Base-by-base conservation (phyloP, 2,329 filamentous ascomycete species). In the Phoma sp. region DNA sequence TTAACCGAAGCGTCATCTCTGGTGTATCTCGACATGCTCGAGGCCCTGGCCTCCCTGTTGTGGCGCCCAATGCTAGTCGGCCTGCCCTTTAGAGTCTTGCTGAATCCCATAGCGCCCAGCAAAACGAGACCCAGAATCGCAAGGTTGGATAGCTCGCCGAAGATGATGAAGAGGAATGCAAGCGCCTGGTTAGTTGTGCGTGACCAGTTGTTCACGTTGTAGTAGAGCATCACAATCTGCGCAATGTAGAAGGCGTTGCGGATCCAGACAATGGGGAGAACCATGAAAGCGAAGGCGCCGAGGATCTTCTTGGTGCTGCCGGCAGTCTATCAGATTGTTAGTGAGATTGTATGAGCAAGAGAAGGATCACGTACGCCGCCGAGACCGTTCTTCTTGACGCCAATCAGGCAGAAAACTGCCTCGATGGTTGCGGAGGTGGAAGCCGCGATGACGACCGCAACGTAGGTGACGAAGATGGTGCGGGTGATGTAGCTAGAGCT, bases 161-260 rank as follows among this genome's bases (percentile, higher is more conserved):
- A 64, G 52, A 64, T 60, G 48, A 64, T 64, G 59, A 64, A 64
- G 14, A 64, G 32, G 37, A 64, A 64, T 1, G 61, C 59, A 3
- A 64, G 52, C 2, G 61, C 61, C 7, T 58, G 57, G 35, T 60
- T 64, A 13, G 61, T 62, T 9, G 54, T 62, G 36, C 57, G 57
- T 6, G 61, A 62, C 52, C 55, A 64, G 23, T 32, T 37, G 29
- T 52, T 58, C 8, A 51, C 39, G 42, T 64, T 38, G 38, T 47
- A 33, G 38, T 62, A 62, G 11, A 64, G 39, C 29, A 62, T 42
- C 4, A 64, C 55, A 13, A 60, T 30, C 22, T 62, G 61, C 2
- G 55, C 61, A 7, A 63, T 52, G 37, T 40, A 60, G n/a, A 63
- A 63, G 36, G 48, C 59, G 36, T 63, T 63, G 45, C 60, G 60